Evolutionary conservation across 1,284 basidiomycete genomes (phyloP), one percentile per base, ranked within the genome.

Genomic region (Puccinia novopanici): DNA sequence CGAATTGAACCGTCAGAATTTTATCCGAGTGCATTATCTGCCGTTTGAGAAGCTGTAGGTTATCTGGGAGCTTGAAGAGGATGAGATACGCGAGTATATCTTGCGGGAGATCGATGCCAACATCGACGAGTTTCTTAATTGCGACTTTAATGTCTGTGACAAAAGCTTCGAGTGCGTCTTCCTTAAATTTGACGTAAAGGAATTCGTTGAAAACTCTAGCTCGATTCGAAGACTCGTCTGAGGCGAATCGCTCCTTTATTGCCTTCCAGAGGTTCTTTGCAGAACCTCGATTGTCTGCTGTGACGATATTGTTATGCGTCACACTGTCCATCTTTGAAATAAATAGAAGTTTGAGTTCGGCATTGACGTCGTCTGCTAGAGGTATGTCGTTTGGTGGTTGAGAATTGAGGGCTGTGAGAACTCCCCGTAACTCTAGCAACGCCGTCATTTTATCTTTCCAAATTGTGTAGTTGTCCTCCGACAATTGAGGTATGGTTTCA

Each of bases 51-150:
- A 65, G 61, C n/a, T 65, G 61, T 3, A 65, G 40, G 12, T 22
- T 65, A 37, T 65, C 61, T 40, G 61, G 61, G 15, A 65, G 40
- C 22, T 67, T 67, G 65, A 67, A 45, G 8, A 67, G 65, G 3
- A 65, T 65, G 30, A 65, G 61, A 19, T 65, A 65, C 5, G 61
- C 40, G 10, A 67, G 37, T n/a, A n/a, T n/a, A n/a, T n/a, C n/a
- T n/a, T n/a, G n/a, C n/a, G n/a, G n/a, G n/a, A n/a, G n/a, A n/a
- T 67, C 40, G 37, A 67, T 67, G 3, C 65, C 65, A 2, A 67
- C 65, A 48, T 67, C 65, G 45, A 67, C 65, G 37, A 67, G 65
- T 45, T n/a, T 67, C 40, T 67, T 67, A 17, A 67, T 67, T n/a
- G 65, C 12, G 13, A 67, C 65, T 27, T 67, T 67, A 40, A 45